phyloP scores from a whole-genome alignment of 176 grass and related monocot genomes.

The Carex pumila region DNA sequence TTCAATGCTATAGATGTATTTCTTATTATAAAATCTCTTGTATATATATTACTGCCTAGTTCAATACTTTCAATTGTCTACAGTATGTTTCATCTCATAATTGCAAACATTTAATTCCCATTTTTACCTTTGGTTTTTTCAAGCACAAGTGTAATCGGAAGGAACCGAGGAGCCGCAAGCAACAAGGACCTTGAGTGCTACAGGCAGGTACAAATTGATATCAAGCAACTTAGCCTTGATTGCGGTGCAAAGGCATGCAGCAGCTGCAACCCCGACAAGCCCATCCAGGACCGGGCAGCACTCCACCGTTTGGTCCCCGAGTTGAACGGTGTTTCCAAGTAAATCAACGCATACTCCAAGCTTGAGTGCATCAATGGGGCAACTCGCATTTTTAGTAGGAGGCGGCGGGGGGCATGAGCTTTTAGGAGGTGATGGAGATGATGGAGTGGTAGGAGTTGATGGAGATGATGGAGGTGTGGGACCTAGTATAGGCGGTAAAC shows the following conservation, averaged over 20 bases:
- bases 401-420: background rate
- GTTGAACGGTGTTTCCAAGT: conserved; percentile 45
- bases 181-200: conserved; percentile 69
- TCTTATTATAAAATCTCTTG: background rate
- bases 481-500: background rate
- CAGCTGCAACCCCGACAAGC: conserved; percentile 57
- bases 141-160: conserved; percentile 48
- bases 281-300: conserved; percentile 69
- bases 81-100: background rate
- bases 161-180: conserved; percentile 69
- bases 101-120: background rate
- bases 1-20: background rate
- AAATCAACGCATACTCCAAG: conserved; percentile 58
- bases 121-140: background rate
- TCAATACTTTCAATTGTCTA: background rate
- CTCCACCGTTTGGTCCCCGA: conserved; percentile 24
- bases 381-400: background rate
- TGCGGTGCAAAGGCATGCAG: conserved; percentile 79
- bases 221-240: conserved; percentile 63
- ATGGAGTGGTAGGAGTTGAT: background rate
- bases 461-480: background rate
- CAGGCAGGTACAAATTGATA: conserved; percentile 38
- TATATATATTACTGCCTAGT: background rate
- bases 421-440: background rate
- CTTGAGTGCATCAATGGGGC: conserved; percentile 72